Base-by-base conservation (phyloP, 2,329 filamentous ascomycete species). In the Fusarium sp. region DNA sequence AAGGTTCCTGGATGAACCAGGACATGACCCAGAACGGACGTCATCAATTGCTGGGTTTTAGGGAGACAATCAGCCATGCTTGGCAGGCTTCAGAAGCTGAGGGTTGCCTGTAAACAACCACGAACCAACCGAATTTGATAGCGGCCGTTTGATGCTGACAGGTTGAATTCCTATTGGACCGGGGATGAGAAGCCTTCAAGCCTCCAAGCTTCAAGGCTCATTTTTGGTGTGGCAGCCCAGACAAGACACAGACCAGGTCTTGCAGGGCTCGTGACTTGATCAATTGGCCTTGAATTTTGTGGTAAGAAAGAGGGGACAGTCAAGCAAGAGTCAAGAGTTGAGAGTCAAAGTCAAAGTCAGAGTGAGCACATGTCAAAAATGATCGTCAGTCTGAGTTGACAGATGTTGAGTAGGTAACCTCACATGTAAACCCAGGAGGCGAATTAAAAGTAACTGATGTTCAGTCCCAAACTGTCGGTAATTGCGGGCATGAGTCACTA, bases 21-120 rank as follows among this genome's bases (percentile, higher is more conserved):
- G 67, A 71, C 60, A 70, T 71, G 67, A 67, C 21, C 53, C 20
- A 56, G 67, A 55, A 63, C 63, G 58, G 56, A 66, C 63, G 63
- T 66, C 63, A 66, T 66, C 62, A 61, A 41, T 66, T 28, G 54
- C 28, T 23, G 41, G 41, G 18, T 47, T 47, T 47, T 13, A 27
- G 45, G 45, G 45, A 47, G 45, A 28, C 45, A 47, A 28, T 27
- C 45, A 47, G 45, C 45, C 25, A 47, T 21, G 41, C 41, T 34
- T 27, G 21, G 16, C 30, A 25, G 32, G 48, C 58, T 45, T 37
- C 21, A n/a, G 30, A 43, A 64, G 60, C 41, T 58, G 59, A 59
- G 27, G 61, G 61, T 42, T 57, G 61, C 50, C 18, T 41, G 34
- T 28, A 53, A 64, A 53, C 30, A 47, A 46, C 45, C n/a, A 46